phyloP scores from a whole-genome alignment of 1,284 basidiomycete genomes.

The Malassezia yamatoensis region DNA sequence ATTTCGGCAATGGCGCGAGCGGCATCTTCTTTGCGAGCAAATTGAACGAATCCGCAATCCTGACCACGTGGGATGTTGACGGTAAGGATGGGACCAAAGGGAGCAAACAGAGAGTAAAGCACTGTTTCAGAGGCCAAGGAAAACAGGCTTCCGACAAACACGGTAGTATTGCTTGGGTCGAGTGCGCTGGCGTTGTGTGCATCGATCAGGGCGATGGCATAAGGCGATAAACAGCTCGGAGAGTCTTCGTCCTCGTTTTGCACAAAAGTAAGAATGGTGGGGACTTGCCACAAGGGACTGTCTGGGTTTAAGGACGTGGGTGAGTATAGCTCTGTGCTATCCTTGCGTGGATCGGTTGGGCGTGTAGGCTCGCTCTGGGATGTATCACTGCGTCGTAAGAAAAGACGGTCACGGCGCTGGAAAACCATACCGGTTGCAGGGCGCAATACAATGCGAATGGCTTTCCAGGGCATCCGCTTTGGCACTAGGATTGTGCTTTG shows the following conservation, averaged over 20 bases:
- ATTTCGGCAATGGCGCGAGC: constrained; percentile 86
- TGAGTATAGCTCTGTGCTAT: too few species aligned
- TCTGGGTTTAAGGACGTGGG: too few species aligned
- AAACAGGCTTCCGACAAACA: constrained; percentile 44
- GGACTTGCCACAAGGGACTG: constrained; percentile 1
- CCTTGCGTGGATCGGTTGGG: too few species aligned
- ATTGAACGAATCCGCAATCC: constrained; percentile 91
- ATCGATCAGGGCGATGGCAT: constrained; percentile 5
- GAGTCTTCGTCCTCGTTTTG: background rate
- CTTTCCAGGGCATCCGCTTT: constrained; percentile 2
- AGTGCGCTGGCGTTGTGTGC: constrained; percentile 23
- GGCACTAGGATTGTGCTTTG: constrained; percentile 22
- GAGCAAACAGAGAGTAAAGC: constrained; percentile 41
- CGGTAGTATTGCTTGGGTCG: constrained; percentile 46
- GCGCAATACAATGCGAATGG: constrained; percentile 1
- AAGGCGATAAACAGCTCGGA: background rate
- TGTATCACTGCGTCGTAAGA: background rate
- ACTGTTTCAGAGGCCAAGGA: constrained; percentile 42
- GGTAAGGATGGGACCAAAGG: constrained; percentile 43
- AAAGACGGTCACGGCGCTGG: too few species aligned
- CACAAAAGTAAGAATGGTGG: constrained; percentile 22
- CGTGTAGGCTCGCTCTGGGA: background rate
- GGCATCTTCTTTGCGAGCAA: constrained; percentile 78
- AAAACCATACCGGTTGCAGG: background rate
- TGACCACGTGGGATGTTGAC: constrained; percentile 91